Percentiles rank a stretch among this genome's conserved stretches.
Evolutionary conservation across 179 eudicot genomes (phyloP).

Genomic region (Kewa caespitosa): DNA sequence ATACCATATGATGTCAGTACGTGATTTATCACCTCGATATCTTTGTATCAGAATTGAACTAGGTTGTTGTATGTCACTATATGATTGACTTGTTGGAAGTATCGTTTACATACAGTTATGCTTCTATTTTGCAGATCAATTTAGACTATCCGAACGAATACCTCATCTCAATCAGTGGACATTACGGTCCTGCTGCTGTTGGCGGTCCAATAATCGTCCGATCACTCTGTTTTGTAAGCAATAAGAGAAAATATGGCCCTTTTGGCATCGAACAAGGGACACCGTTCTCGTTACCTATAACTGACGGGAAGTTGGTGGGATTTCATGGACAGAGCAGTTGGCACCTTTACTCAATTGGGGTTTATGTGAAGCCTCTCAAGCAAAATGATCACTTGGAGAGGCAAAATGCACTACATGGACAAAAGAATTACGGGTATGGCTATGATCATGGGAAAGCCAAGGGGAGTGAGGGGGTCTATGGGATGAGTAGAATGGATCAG

Average conservation of each 20-base stretch:
- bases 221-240: conserved; percentile 37
- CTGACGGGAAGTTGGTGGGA: conserved; percentile 32
- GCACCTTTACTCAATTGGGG: conserved; percentile 43
- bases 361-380: conserved; percentile 27
- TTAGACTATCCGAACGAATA: conserved; percentile 35
- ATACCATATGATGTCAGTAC: too few species aligned
- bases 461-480: neutral
- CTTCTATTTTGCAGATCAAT: conserved; percentile 33
- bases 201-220: conserved; percentile 30
- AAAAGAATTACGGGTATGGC: neutral
- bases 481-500: neutral
- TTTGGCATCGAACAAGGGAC: conserved; percentile 36
- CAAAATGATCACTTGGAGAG: conserved; percentile 15
- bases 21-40: too few species aligned
- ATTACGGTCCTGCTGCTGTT: conserved; percentile 20
- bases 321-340: conserved; percentile 38
- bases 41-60: too few species aligned
- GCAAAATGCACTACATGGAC: conserved; percentile 15
- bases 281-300: conserved; percentile 29
- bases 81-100: neutral
- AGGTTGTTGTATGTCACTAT: neutral
- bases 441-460: neutral
- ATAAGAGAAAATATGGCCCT: conserved; percentile 37
- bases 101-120: too few species aligned
- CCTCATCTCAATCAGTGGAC: conserved; percentile 40